Percentiles rank a stretch among this genome's conserved stretches.
Evolutionary conservation across 1,284 basidiomycete species (phyloP).

Genomic region (Sporisorium graminicola): DNA sequence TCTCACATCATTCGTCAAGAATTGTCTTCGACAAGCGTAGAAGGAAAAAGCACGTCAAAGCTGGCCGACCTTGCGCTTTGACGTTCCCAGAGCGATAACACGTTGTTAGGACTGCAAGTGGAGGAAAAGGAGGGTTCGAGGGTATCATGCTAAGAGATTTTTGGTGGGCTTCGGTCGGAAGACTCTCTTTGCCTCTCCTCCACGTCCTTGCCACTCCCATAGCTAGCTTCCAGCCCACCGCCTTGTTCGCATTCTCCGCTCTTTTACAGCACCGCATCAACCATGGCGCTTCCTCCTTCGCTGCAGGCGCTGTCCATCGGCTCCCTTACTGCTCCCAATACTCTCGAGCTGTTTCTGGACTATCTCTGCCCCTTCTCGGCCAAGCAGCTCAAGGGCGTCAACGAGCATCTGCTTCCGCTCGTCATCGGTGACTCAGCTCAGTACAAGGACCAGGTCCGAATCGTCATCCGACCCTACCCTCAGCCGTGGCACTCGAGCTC

Average conservation of each 20-base stretch:
- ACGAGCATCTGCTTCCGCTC: slow-evolving; percentile 69
- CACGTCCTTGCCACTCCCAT: too few relatives aligned
- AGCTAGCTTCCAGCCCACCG: too few relatives aligned
- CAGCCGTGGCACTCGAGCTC: slow-evolving; percentile 75
- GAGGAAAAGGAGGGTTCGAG: too few relatives aligned
- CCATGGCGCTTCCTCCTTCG: slow-evolving; percentile 85
- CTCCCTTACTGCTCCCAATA: slow-evolving; percentile 78
- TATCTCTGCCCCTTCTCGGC: slow-evolving; percentile 75
- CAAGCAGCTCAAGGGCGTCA: slow-evolving; percentile 71
- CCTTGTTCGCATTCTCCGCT: too few relatives aligned
- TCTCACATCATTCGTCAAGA: background rate
- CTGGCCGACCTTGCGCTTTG: background rate
- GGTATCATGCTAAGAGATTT: too few relatives aligned
- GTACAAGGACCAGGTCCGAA: slow-evolving; percentile 82
- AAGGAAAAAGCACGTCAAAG: background rate
- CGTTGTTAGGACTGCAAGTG: background rate
- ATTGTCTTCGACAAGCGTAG: background rate
- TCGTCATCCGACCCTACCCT: slow-evolving; percentile 83
- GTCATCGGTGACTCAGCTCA: slow-evolving; percentile 55
- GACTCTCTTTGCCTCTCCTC: background rate
- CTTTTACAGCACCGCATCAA: too few relatives aligned
- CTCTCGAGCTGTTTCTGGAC: slow-evolving; percentile 80
- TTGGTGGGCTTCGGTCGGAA: too few relatives aligned
- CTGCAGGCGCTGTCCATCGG: slow-evolving; percentile 83
- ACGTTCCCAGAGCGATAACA: background rate